Evolutionary conservation across 192 early-diverging fungal genomes (phyloP), one percentile per base, ranked within the genome.

Genomic region (Spinellus fusiger): DNA sequence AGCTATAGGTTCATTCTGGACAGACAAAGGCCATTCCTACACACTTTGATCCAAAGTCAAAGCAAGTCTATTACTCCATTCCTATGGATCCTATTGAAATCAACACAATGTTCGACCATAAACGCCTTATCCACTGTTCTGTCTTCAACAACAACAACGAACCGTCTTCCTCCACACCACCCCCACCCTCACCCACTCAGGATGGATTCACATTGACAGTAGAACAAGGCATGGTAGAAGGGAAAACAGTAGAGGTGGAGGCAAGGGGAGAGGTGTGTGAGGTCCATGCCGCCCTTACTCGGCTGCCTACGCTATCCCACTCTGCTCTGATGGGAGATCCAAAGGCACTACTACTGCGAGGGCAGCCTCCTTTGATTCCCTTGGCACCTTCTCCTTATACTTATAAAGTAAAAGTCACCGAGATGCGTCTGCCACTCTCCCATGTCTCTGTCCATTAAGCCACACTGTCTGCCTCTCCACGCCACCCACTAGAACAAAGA

Each of bases 21-120:
- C 62, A 70, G 54, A 56, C 52, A 31, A 27, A 51, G 16, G 68
- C 68, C 23, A 40, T 50, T 23, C 57, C 57, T 16, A 35, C 20
- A 15, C 38, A 35, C 38, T 70, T 70, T 48, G 68, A 70, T 49
- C 52, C 62, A 31, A 64, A 27, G 2, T 55, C 51, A 9, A 64
- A 64, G 2, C 49, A 51, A 26, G 68, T 58, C 9, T 32, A 58
- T 18, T 70, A 64, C 23, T 58, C 27, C 1, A 53, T 70, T 1
- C 29, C 49, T 1, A 70, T 70, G 68, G 53, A 64, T 31, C 68
- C 68, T 38, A 15, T 64, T 1, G 50, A 54, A 22, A 70, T 70
- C 22, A 47, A 57, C 6, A 37, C 62, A 23, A 64, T 64, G 56
- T 70, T 47, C n/a, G 68, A 70, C 20, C 68, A 70, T 32, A 27